Conservation (phyloP, 2,329 filamentous ascomycete species). For the Trichocomaceae sp. region DNA sequence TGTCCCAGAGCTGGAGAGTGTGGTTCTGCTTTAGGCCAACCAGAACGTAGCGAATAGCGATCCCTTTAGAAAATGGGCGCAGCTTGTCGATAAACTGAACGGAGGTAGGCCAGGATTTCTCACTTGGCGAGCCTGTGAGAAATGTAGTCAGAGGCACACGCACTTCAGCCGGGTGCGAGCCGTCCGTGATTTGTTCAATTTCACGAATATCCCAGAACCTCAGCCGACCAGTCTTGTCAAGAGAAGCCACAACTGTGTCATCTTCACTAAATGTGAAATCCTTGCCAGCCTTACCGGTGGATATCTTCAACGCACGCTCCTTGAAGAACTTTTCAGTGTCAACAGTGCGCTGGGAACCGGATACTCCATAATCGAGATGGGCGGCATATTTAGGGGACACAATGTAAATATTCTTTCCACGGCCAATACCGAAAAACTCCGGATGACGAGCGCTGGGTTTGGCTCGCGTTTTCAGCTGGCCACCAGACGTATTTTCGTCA, state of each 20-base stretch:
- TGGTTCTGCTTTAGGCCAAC: conserved; percentile 99
- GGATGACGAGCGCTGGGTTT: conserved; percentile 83
- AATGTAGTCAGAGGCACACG: conserved; percentile 81
- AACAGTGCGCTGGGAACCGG: conserved; percentile 53
- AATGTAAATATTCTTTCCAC: conserved; percentile 93
- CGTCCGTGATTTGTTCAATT: conserved; percentile 51
- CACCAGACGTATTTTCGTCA: conserved; percentile 85
- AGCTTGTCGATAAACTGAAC: conserved; percentile 95
- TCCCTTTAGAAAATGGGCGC: conserved; percentile 82
- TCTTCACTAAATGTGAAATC: conserved; percentile 98
- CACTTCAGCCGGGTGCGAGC: conserved; percentile 59
- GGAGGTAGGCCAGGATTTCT: conserved; percentile 96
- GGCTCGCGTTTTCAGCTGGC: conserved; percentile 90
- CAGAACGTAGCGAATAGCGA: conserved; percentile 88
- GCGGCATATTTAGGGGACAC: conserved; percentile 58
- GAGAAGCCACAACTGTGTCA: conserved; percentile 84
- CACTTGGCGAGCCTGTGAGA: conserved; percentile 74
- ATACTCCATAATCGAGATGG: conserved; percentile 43
- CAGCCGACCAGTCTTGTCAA: conserved; percentile 93
- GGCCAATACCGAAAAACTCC: conserved; percentile 89
- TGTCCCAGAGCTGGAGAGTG: conserved; percentile 95
- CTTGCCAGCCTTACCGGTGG: conserved; percentile 95
- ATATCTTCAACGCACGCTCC: conserved; percentile 85
- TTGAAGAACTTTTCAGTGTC: conserved; percentile 82
- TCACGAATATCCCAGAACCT: conserved; percentile 97